Base-by-base conservation (phyloP, 768 basidiomycete genomes). In the Suillus subalutaceus region DNA sequence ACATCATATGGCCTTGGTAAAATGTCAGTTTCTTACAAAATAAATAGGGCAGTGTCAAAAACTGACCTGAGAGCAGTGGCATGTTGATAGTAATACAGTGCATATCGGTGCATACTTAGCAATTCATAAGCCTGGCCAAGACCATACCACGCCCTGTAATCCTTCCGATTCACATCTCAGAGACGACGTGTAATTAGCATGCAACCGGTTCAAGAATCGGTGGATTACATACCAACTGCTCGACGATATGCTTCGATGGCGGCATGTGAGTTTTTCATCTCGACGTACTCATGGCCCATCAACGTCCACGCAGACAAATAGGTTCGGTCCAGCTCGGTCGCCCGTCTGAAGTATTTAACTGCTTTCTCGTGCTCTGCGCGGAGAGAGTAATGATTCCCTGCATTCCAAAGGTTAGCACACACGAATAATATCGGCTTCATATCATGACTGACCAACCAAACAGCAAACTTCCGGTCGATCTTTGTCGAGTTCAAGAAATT, bases 191-290 rank as follows among this genome's bases (percentile, higher is more conserved):
- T 35, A 35, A 43, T 69, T 46, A n/a, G 44, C 16, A 46, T 32
- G 44, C 56, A 2, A 46, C 30, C 37, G 5, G n/a, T 58, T 37
- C 40, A 10, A 26, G 48, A 1, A n/a, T 37, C 26, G 23, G n/a
- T 35, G 20, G 26, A 55, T 38, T n/a, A 79, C 90, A 64, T 78
- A 95, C 96, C 95, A 67, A 99, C 89, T 62, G 97, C 97, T 74
- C 96, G 87, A 63, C 97, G 88, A 78, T 99, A 99, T 12, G 96
- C 93, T 79, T 99, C 97, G 64, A 99, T 97, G 18, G 97, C 97
- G 2, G 97, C 97, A 82, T 99, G 96, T 6, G 95, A 95, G 77
- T 99, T 99, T 80, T 99, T 99, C 90, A 97, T 90, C 79, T 99
- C 97, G 53, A 99, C 92, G 72, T 93, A 98, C 78, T 99, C 97